Evolutionary conservation across 164 flowering plant species (phyloP).

Genomic region (Piper betle): DNA sequence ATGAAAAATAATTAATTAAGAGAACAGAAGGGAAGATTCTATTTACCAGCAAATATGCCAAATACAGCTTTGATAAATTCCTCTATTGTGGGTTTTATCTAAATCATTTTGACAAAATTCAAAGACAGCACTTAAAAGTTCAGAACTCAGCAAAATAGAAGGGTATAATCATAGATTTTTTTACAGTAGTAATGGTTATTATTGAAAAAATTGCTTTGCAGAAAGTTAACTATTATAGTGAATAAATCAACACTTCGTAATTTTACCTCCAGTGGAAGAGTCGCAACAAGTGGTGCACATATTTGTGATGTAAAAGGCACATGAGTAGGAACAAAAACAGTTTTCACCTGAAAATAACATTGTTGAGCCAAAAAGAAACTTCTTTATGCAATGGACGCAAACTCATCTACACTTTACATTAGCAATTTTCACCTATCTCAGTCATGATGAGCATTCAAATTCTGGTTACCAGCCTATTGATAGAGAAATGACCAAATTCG

Average conservation of each 20-base stretch:
- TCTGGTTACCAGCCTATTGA: too few relatives aligned
- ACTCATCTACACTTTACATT: too few relatives aligned
- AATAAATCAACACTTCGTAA: neutral
- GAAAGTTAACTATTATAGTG: too few relatives aligned
- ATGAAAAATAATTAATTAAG: too few relatives aligned
- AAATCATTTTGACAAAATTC: neutral
- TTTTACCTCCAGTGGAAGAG: slow-evolving; percentile 80
- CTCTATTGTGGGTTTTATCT: slow-evolving; percentile 63
- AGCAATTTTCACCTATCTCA: too few relatives aligned
- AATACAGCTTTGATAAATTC: slow-evolving; percentile 65
- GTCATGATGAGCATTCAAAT: too few relatives aligned
- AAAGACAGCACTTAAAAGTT: neutral
- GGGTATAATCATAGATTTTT: neutral
- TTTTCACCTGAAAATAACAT: slow-evolving; percentile 49
- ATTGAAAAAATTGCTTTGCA: too few relatives aligned
- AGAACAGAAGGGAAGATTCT: neutral
- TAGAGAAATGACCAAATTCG: too few relatives aligned
- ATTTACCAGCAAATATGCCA: neutral
- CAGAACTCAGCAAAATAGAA: too few relatives aligned
- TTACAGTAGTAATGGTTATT: neutral
- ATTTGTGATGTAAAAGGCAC: slow-evolving; percentile 44
- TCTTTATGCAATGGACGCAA: neutral
- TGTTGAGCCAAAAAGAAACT: neutral
- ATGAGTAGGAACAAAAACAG: slow-evolving; percentile 60
- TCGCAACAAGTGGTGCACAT: slow-evolving; percentile 87